Conservation (phyloP, 106 monocot species). For the Dendrobium huoshanense region DNA sequence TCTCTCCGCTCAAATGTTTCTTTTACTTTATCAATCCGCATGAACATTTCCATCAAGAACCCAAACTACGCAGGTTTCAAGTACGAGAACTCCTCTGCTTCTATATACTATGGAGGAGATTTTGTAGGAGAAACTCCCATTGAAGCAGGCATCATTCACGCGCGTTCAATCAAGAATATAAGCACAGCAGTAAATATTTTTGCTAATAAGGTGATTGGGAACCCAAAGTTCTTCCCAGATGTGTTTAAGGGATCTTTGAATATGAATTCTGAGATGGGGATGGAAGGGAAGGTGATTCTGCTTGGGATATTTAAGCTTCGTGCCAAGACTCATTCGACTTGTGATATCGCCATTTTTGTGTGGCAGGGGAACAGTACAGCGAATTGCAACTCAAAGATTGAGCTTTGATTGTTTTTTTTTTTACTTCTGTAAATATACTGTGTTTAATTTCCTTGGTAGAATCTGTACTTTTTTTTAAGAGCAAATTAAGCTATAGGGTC, state of each 20-base stretch:
- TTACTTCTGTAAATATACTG: no score
- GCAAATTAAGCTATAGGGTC: no score
- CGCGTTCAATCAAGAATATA: constrained; percentile 16
- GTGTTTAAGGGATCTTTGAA: constrained; percentile 14
- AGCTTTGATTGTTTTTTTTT: neutral
- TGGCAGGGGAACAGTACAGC: neutral
- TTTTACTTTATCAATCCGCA: constrained; percentile 17
- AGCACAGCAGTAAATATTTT: constrained; percentile 16
- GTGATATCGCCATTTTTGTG: constrained; percentile 16
- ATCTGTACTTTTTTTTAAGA: no score
- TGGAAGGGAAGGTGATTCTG: constrained; percentile 28
- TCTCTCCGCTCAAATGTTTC: neutral
- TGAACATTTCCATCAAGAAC: constrained; percentile 22
- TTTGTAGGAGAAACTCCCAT: constrained; percentile 28
- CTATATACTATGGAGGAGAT: constrained; percentile 21
- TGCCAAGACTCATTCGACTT: constrained; percentile 10
- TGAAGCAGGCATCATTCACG: constrained; percentile 16
- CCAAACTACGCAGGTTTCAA: constrained; percentile 33
- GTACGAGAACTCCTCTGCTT: constrained; percentile 14
- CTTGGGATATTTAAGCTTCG: constrained; percentile 22
- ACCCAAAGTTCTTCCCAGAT: constrained; percentile 17
- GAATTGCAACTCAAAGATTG: constrained; percentile 12
- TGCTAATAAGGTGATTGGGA: constrained; percentile 1
- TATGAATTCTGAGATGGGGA: constrained; percentile 12
- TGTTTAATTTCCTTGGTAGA: no score